phyloP scores from a whole-genome alignment of 345 rosid genomes.

The Lumnitzera littorea region DNA sequence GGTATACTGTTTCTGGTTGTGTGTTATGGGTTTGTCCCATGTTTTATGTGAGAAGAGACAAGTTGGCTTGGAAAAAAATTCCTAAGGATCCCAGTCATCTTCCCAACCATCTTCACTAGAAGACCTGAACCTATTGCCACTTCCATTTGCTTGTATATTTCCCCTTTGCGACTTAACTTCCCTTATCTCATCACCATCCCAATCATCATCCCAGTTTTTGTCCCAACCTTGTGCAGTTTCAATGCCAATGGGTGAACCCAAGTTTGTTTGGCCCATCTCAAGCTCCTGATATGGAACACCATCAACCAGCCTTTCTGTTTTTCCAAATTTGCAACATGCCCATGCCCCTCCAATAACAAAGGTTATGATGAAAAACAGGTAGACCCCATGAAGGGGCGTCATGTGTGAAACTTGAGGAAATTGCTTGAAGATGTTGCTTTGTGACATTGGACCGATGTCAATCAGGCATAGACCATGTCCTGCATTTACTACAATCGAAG shows the following conservation, averaged over 20 bases:
- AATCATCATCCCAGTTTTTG: slow-evolving; percentile 26
- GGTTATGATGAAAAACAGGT: slow-evolving; percentile 17
- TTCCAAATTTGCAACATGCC: slow-evolving; percentile 57
- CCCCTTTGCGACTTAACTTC: slow-evolving; percentile 17
- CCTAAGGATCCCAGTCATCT: slow-evolving; percentile 23
- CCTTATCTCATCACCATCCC: slow-evolving; percentile 24
- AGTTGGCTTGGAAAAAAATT: not conserved
- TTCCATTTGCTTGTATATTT: slow-evolving; percentile 15
- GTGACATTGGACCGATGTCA: not conserved
- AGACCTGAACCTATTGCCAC: slow-evolving; percentile 4
- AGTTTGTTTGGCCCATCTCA: slow-evolving; percentile 25
- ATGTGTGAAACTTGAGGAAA: slow-evolving; percentile 5
- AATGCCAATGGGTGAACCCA: slow-evolving; percentile 6
- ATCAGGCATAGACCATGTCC: slow-evolving; percentile 22
- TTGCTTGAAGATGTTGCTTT: slow-evolving; percentile 5
- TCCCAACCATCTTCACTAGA: slow-evolving; percentile 16
- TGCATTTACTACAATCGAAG: slow-evolving; percentile 14
- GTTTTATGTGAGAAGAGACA: not conserved
- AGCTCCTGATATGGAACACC: slow-evolving; percentile 78
- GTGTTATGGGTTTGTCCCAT: too few species aligned
- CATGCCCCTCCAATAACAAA: slow-evolving; percentile 28
- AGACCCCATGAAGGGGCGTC: slow-evolving; percentile 26
- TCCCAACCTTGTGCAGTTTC: slow-evolving; percentile 28
- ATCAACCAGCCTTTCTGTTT: slow-evolving; percentile 32
- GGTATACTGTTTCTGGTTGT: not conserved